phyloP scores from a whole-genome alignment of 345 rosid species.

The Gossypium raimondii region DNA sequence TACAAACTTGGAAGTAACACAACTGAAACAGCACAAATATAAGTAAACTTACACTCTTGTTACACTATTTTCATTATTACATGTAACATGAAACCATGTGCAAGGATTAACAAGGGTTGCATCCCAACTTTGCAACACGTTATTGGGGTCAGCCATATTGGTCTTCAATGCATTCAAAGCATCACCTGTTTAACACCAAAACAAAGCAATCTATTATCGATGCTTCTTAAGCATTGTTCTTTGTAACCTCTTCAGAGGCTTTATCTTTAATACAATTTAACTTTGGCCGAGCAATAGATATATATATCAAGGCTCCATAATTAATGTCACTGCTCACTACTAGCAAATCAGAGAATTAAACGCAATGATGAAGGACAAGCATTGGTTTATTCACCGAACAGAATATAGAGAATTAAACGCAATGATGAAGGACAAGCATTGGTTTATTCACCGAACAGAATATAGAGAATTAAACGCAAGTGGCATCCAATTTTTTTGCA shows the following conservation, averaged over 20 bases:
- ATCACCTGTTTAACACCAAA: slow-evolving; percentile 51
- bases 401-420: not conserved
- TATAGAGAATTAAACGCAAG: not conserved
- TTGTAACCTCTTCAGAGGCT: not conserved
- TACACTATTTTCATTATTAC: slow-evolving; percentile 64
- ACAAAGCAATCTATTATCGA: not conserved
- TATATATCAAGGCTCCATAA: not conserved
- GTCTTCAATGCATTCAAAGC: slow-evolving; percentile 73
- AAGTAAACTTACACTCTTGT: slow-evolving; percentile 67
- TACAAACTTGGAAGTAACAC: not conserved
- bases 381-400: not conserved
- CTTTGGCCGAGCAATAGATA: too few relatives aligned
- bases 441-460: not conserved
- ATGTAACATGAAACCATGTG: slow-evolving; percentile 84
- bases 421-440: not conserved
- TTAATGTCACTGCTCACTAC: not conserved
- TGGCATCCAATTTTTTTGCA: not conserved
- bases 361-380: not conserved
- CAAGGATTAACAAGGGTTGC: slow-evolving; percentile 72
- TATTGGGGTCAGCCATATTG: slow-evolving; percentile 65
- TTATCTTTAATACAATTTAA: too few relatives aligned
- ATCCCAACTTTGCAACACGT: slow-evolving; percentile 79
- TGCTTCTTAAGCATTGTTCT: not conserved
- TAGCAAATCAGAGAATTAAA: not conserved
- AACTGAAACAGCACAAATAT: slow-evolving; percentile 5